A percentile compares a stretch with the other conserved stretches of the same genome.
Conservation (phyloP, 2,329 filamentous ascomycete genomes). For the Drechslerella coelobrocha region DNA sequence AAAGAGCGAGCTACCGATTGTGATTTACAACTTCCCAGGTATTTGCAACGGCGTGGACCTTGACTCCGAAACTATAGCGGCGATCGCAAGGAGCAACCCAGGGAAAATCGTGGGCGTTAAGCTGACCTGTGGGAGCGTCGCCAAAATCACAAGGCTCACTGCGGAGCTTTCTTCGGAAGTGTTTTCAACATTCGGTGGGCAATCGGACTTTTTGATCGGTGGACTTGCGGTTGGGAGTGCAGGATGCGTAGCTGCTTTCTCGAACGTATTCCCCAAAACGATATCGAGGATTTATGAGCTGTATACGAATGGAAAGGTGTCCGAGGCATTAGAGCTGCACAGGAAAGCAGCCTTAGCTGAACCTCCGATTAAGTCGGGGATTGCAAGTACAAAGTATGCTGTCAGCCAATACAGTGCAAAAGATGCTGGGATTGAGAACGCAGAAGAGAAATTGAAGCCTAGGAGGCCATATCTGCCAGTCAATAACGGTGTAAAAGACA, state of each 20-base stretch:
- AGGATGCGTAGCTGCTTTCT: constrained; percentile 67
- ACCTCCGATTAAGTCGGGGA: constrained; percentile 70
- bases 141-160: constrained; percentile 67
- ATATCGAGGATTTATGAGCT: constrained; percentile 68
- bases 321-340: constrained; percentile 69
- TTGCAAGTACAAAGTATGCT: constrained; percentile 73
- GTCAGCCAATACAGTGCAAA: constrained; percentile 68
- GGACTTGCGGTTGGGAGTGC: constrained; percentile 64
- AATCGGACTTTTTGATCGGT: constrained; percentile 72
- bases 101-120: constrained; percentile 70
- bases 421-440: constrained; percentile 67
- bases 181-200: constrained; percentile 75
- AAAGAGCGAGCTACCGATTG: constrained; percentile 65
- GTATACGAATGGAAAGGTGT: constrained; percentile 66
- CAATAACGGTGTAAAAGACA: constrained; percentile 60
- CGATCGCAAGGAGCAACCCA: constrained; percentile 62
- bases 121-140: constrained; percentile 69
- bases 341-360: constrained; percentile 70
- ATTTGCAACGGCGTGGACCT: constrained; percentile 74
- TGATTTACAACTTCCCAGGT: constrained; percentile 73
- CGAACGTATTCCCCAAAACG: constrained; percentile 66
- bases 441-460: constrained; percentile 66
- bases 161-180: constrained; percentile 63
- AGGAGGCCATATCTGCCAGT: constrained; percentile 68
- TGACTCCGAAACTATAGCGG: constrained; percentile 68